Percentiles rank a stretch among this genome's conserved stretches.
Conservation (phyloP, 768 basidiomycete species). For the Xerocomellus amylosporus region DNA sequence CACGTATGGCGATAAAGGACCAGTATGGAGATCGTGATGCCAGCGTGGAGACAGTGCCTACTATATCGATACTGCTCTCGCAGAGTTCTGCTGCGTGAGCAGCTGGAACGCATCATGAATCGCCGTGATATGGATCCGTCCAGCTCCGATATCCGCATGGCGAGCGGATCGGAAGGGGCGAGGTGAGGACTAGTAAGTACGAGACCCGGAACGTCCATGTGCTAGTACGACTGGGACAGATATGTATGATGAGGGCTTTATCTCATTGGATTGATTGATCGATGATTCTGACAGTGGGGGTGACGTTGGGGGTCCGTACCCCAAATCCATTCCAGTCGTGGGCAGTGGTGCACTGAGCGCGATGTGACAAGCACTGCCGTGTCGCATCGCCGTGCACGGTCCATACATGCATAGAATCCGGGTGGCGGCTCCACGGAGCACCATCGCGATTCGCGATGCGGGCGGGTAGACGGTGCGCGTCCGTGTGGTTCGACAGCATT, state of each 20-base stretch:
- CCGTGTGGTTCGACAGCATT: background rate
- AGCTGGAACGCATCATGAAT: background rate
- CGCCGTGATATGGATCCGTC: slow-evolving; percentile 2
- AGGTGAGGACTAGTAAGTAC: background rate
- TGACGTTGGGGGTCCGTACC: slow-evolving; percentile 5
- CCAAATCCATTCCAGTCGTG: slow-evolving; percentile 7
- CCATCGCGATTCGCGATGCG: slow-evolving; percentile 15
- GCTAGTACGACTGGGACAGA: background rate
- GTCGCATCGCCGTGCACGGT: background rate
- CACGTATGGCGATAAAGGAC: background rate
- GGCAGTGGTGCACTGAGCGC: background rate
- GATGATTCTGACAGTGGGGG: background rate
- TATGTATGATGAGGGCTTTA: slow-evolving; percentile 8
- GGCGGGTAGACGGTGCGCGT: background rate
- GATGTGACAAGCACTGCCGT: background rate
- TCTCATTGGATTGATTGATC: slow-evolving; percentile 4
- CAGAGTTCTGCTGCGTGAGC: background rate
- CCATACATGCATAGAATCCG: background rate
- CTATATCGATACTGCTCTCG: background rate
- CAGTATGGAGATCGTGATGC: background rate
- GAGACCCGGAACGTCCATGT: background rate
- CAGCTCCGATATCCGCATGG: slow-evolving; percentile 11
- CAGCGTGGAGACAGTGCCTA: background rate
- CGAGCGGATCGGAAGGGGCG: background rate
- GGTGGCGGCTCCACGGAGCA: slow-evolving; percentile 11